These are phyloP conservation scores for Acacia pycnantha DNA, from an alignment of 331 rosid genomes.

Conservation along the genomic window DNA sequence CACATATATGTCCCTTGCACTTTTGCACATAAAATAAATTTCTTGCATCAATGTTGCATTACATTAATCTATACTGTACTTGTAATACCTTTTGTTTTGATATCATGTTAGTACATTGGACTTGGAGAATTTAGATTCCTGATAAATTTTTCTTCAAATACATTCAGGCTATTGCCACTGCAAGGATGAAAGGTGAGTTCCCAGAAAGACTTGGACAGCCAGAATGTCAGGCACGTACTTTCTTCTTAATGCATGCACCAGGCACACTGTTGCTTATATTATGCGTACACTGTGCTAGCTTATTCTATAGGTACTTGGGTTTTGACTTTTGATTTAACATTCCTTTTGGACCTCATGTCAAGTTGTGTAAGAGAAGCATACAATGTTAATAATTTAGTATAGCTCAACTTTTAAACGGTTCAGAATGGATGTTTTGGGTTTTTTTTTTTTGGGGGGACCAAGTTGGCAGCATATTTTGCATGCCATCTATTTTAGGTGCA, in stretches of 20 bases:
- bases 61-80: neutral
- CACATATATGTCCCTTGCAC: neutral
- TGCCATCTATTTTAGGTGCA: conserved; percentile 7
- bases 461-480: neutral
- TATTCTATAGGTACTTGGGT: conserved; percentile 10
- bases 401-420: conserved; percentile 7
- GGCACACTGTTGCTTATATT: conserved; percentile 42
- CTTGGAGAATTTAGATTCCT: neutral
- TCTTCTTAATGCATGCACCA: conserved; percentile 36
- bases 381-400: neutral
- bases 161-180: conserved; percentile 90
- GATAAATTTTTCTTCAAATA: conserved; percentile 23
- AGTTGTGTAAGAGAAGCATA: neutral
- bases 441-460: neutral
- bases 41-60: conserved; percentile 9
- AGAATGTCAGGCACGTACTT: conserved; percentile 93
- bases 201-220: conserved; percentile 97
- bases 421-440: neutral
- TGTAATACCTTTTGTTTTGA: conserved; percentile 11
- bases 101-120: neutral
- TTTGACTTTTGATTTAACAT: neutral
- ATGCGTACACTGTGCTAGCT: conserved; percentile 27
- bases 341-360: conserved; percentile 1
- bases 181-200: conserved; percentile 95
- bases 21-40: neutral